Evolutionary conservation across 176 grass and related monocot genomes (phyloP).

Genomic region (Dactylis glomerata): DNA sequence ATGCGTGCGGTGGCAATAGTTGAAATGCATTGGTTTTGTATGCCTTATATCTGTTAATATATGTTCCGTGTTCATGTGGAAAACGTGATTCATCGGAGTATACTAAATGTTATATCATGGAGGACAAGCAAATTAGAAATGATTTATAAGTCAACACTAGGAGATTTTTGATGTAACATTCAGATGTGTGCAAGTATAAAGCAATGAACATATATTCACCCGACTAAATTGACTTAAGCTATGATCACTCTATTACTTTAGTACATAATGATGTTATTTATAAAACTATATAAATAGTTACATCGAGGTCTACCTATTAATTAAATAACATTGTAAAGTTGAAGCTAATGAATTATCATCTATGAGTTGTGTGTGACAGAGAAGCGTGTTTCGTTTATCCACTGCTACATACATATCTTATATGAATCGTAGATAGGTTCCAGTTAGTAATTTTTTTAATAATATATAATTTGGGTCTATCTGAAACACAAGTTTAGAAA

Average conservation of each 20-base stretch:
- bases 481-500: no score
- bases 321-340: background rate
- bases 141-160: no score
- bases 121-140: background rate
- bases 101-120: no score
- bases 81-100: background rate
- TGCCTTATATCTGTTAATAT: background rate
- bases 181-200: no score
- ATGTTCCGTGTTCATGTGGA: background rate
- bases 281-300: background rate
- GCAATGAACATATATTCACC: background rate
- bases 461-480: no score
- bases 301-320: background rate
- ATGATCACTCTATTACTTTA: background rate
- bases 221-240: background rate
- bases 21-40: background rate
- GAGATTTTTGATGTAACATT: no score
- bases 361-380: no score
- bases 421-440: no score
- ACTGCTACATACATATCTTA: no score
- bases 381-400: no score
- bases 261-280: background rate
- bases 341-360: no score
- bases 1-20: constrained; percentile 21
- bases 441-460: no score